Percentiles rank a stretch among this genome's conserved stretches.
Evolutionary conservation across 768 basidiomycete species (phyloP).

Genomic region (Megacollybia marginata): DNA sequence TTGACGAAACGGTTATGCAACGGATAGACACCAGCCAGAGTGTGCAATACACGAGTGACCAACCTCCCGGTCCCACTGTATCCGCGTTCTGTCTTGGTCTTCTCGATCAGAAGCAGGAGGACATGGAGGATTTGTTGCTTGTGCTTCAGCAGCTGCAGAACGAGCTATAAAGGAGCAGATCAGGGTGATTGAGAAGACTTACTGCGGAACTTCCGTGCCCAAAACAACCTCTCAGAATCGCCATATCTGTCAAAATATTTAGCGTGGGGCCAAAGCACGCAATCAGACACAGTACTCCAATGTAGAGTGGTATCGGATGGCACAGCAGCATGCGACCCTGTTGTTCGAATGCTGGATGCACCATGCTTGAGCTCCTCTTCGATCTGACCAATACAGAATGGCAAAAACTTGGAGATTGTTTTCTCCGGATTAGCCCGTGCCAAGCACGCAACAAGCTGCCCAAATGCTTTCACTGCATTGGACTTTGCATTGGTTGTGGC

Average conservation of each 20-base stretch:
- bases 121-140: constrained; percentile 58
- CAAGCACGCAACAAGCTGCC: constrained; percentile 79
- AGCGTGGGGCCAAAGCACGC: background rate
- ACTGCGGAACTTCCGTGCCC: constrained; percentile 65
- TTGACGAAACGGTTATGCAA: constrained; percentile 78
- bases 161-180: constrained; percentile 1
- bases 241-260: constrained; percentile 45
- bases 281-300: constrained; percentile 61
- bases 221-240: constrained; percentile 76
- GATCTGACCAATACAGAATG: constrained; percentile 69
- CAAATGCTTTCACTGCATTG: constrained; percentile 87
- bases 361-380: constrained; percentile 84
- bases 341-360: constrained; percentile 80
- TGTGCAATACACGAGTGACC: constrained; percentile 67
- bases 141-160: constrained; percentile 56
- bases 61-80: constrained; percentile 76
- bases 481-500: constrained; percentile 84
- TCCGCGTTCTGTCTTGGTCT: constrained; percentile 83
- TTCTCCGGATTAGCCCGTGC: constrained; percentile 71
- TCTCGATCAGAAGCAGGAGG: constrained; percentile 60
- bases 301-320: constrained; percentile 87
- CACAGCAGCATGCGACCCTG: constrained; percentile 62
- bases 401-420: constrained; percentile 74
- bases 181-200: constrained; percentile 15
- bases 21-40: constrained; percentile 71